These are phyloP conservation scores for Verticillium tricorpus DNA, from an alignment of 2,329 filamentous ascomycete species.

Conservation along the genomic window DNA sequence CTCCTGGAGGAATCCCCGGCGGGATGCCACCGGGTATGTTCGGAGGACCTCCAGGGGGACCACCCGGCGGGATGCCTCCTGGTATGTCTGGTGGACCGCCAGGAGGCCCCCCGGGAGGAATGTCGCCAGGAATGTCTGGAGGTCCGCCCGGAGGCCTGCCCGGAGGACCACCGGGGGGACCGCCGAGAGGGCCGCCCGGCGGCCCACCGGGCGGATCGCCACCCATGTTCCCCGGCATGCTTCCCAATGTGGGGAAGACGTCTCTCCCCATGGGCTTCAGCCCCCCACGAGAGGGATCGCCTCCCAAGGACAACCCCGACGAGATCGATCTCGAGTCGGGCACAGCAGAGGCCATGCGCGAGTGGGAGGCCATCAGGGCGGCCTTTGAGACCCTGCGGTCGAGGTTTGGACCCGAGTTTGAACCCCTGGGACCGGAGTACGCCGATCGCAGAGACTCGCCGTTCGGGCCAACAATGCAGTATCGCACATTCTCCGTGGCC, in stretches of 20 bases:
- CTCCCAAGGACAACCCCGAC: slow-evolving; percentile 38
- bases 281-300: slow-evolving; percentile 40
- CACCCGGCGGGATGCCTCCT: slow-evolving; percentile 1
- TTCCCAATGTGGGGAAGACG: slow-evolving; percentile 47
- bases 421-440: slow-evolving; percentile 67
- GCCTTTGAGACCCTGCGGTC: slow-evolving; percentile 65
- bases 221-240: slow-evolving; percentile 49
- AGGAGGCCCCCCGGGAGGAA: not conserved
- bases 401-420: slow-evolving; percentile 70
- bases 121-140: slow-evolving; percentile 2
- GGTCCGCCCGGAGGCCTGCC: slow-evolving; percentile 10
- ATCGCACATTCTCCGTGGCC: slow-evolving; percentile 81
- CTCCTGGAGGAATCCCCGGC: slow-evolving; percentile 2
- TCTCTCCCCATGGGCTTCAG: slow-evolving; percentile 51
- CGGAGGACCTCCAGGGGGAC: not conserved
- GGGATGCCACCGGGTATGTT: slow-evolving; percentile 6
- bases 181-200: slow-evolving; percentile 26
- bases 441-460: slow-evolving; percentile 59
- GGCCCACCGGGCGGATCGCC: slow-evolving; percentile 29
- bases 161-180: slow-evolving; percentile 11
- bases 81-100: not conserved
- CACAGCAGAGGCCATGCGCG: slow-evolving; percentile 64
- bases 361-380: slow-evolving; percentile 72
- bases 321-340: slow-evolving; percentile 58
- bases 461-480: slow-evolving; percentile 77